These are phyloP conservation scores for Blastosporella zonata DNA, from an alignment of 1,284 basidiomycete genomes.

Conservation along the genomic window DNA sequence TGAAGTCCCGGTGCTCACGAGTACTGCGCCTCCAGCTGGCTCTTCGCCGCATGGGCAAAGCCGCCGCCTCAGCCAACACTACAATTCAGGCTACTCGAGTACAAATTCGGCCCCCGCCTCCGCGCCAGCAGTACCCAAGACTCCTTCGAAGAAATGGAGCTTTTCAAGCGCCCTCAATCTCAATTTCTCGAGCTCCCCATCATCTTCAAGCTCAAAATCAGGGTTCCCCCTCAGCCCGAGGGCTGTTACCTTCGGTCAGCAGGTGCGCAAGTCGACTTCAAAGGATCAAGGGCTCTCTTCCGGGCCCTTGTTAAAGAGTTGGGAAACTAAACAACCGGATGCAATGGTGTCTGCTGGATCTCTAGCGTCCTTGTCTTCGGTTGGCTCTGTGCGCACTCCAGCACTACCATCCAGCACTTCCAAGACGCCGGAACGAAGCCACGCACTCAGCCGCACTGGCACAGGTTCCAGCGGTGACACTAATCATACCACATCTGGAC, in stretches of 20 bases:
- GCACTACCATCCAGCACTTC: slow-evolving; percentile 29
- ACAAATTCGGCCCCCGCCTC: slow-evolving; percentile 41
- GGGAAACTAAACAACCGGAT: slow-evolving; percentile 67
- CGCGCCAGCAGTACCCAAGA: slow-evolving; percentile 49
- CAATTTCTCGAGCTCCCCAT: slow-evolving; percentile 66
- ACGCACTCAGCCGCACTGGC: slow-evolving; percentile 57
- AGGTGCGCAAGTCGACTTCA: slow-evolving; percentile 61
- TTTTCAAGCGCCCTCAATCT: slow-evolving; percentile 89
- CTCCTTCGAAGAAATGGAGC: slow-evolving; percentile 94
- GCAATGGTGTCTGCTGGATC: slow-evolving; percentile 76
- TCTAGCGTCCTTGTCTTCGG: slow-evolving; percentile 67
- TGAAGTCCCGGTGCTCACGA: slow-evolving; percentile 46
- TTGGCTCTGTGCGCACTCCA: slow-evolving; percentile 57
- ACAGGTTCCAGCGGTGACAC: slow-evolving; percentile 73
- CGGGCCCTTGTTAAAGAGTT: slow-evolving; percentile 41
- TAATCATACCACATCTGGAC: slow-evolving; percentile 48
- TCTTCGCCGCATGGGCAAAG: slow-evolving; percentile 27
- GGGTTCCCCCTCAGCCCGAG: slow-evolving; percentile 62
- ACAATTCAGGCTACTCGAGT: slow-evolving; percentile 31
- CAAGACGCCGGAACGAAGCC: slow-evolving; percentile 47
- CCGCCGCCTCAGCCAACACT: slow-evolving; percentile 37
- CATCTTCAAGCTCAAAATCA: slow-evolving; percentile 52
- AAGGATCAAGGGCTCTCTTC: slow-evolving; percentile 56
- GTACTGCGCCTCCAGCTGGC: slow-evolving; percentile 29
- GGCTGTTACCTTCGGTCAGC: slow-evolving; percentile 58